These are phyloP conservation scores for Podospora anserina DNA, from an alignment of 495 filamentous ascomycete genomes.

Conservation along the genomic window DNA sequence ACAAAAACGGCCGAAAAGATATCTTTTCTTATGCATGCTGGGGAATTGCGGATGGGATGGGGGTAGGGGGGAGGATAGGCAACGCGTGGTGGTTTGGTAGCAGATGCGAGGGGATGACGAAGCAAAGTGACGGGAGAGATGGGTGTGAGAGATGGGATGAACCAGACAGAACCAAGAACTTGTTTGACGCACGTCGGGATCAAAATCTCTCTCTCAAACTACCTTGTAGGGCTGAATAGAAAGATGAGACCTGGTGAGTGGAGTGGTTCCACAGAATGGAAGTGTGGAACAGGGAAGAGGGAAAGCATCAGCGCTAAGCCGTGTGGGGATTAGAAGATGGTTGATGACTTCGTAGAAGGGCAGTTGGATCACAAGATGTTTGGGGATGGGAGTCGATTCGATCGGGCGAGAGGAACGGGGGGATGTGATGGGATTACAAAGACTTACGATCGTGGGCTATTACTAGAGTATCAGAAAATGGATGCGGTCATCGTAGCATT, in stretches of 20 bases:
- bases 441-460: neutral
- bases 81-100: neutral
- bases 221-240: neutral
- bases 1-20: neutral
- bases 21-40: neutral
- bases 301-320: neutral
- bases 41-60: too few species aligned
- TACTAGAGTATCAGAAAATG: neutral
- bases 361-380: neutral
- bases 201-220: neutral
- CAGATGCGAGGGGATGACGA: neutral
- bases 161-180: neutral
- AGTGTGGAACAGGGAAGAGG: too few species aligned
- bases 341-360: neutral
- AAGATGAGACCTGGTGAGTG: neutral
- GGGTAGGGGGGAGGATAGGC: neutral
- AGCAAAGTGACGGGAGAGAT: neutral
- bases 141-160: too few species aligned
- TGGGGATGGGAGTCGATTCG: neutral
- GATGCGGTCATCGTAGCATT: neutral
- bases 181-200: neutral
- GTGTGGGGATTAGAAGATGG: neutral
- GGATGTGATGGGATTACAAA: neutral
- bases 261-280: too few species aligned
- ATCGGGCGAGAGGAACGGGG: neutral